A percentile compares a stretch with the other conserved stretches of the same genome.
Evolutionary conservation across 2,329 filamentous ascomycete species (phyloP).

Genomic region (Fusarium siculi): DNA sequence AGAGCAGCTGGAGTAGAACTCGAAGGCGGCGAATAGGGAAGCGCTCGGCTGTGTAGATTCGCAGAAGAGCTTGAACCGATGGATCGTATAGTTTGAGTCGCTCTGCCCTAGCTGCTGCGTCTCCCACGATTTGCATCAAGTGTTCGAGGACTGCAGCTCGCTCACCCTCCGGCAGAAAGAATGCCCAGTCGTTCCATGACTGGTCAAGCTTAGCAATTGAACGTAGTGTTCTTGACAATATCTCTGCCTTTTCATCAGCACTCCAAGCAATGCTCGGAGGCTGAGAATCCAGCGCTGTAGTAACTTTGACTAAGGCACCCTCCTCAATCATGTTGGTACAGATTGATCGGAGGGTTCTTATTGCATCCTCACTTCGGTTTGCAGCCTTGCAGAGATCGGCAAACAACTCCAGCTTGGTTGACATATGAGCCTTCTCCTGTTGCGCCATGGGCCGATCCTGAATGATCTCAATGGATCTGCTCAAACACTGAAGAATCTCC

Average conservation of each 20-base stretch:
- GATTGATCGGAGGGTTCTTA: slow-evolving; percentile 68
- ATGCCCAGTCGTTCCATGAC: slow-evolving; percentile 67
- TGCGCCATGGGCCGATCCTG: slow-evolving; percentile 64
- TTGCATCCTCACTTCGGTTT: slow-evolving; percentile 66
- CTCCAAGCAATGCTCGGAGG: slow-evolving; percentile 66
- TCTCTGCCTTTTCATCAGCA: slow-evolving; percentile 59
- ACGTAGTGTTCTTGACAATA: slow-evolving; percentile 68
- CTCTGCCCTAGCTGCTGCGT: slow-evolving; percentile 48
- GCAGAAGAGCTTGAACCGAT: slow-evolving; percentile 58
- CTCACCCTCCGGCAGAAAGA: slow-evolving; percentile 61
- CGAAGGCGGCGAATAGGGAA: slow-evolving; percentile 65
- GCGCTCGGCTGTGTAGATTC: slow-evolving; percentile 60
- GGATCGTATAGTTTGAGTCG: slow-evolving; percentile 57
- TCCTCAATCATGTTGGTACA: slow-evolving; percentile 69
- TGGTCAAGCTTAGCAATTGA: slow-evolving; percentile 69
- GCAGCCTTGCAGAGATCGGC: slow-evolving; percentile 67
- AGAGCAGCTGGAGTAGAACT: slow-evolving; percentile 60
- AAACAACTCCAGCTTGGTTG: slow-evolving; percentile 73
- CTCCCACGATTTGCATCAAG: slow-evolving; percentile 62
- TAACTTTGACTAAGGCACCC: slow-evolving; percentile 66
- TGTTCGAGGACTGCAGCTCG: slow-evolving; percentile 70
- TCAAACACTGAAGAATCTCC: slow-evolving; percentile 65
- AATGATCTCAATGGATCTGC: slow-evolving; percentile 71
- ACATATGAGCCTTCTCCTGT: slow-evolving; percentile 68
- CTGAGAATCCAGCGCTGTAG: slow-evolving; percentile 57